Base-by-base conservation (phyloP, 1,139 yeast genomes). In the Sugiyamaella japonica region DNA sequence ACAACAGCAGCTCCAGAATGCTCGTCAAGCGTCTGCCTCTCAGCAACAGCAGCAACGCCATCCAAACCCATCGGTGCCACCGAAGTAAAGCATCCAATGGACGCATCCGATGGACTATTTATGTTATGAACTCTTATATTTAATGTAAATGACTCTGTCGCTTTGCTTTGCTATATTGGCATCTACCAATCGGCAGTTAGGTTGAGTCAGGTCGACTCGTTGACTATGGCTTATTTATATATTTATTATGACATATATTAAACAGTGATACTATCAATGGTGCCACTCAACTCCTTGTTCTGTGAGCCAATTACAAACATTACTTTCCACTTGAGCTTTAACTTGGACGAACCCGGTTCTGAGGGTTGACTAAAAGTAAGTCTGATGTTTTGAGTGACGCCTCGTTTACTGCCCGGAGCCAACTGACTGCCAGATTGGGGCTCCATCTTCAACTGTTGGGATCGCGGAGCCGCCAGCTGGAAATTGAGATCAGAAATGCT, bases 271-370 rank as follows among this genome's bases (percentile, higher is more conserved):
- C 54, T 53, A 38, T 73, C 65, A 15, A 63, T 58, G n/a, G 60
- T 61, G 9, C 66, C 68, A 31, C 60, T 63, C 40, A 55, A 56
- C 31, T 59, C 61, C 13, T 51, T 54, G 20, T 53, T 50, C 38
- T 43, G 44, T 32, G 63, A 60, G 52, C 78, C 79, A 7, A 78
- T 66, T 13, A 65, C 65, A 66, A 83, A 90, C 57, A 81, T 81
- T 31, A 82, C 79, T 69, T 86, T 89, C 95, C 95, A 91, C 69
- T 90, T 86, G 56, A 91, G 76, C 71, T 89, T 90, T 62, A 89
- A 62, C 31, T 51, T 55, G 12, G 41, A 25, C 2, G 55, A 17
- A 23, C 57, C 76, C 20, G 79, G 64, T 12, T 71, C 64, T 25
- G 66, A 66, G 2, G 65, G 59, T 2, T 67, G 62, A 3, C 82